Evolutionary conservation across 2,329 filamentous ascomycete genomes (phyloP).

Genomic region (Emergomyces orientalis): DNA sequence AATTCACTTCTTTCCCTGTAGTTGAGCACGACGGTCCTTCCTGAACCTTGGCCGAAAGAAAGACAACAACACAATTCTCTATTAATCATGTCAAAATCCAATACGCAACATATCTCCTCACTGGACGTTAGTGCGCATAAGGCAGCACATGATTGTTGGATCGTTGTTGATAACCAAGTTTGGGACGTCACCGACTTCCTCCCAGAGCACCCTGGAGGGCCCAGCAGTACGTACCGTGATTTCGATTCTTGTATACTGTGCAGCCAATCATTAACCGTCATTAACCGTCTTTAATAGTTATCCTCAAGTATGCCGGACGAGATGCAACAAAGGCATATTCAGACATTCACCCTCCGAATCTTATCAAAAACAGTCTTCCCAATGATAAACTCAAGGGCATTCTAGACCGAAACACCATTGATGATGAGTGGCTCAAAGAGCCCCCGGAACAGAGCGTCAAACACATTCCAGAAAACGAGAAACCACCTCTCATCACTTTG

Average conservation of each 20-base stretch:
- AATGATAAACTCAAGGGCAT: conserved; percentile 41
- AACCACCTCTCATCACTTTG: conserved; percentile 41
- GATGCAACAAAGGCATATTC: conserved; percentile 40
- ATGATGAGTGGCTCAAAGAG: conserved; percentile 40
- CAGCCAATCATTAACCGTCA: neutral
- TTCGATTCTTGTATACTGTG: neutral
- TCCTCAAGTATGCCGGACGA: conserved; percentile 38
- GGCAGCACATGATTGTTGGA: conserved; percentile 49
- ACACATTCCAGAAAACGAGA: conserved; percentile 19
- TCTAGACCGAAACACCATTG: conserved; percentile 42
- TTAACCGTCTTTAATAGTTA: conserved; percentile 25
- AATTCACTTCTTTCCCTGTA: neutral
- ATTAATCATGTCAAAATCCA: conserved; percentile 15
- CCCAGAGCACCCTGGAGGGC: conserved; percentile 53
- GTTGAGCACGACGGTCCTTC: neutral
- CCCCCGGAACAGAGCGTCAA: conserved; percentile 27
- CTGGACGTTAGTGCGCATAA: conserved; percentile 44
- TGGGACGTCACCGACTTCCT: conserved; percentile 60
- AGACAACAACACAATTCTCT: neutral
- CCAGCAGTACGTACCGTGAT: conserved; percentile 28
- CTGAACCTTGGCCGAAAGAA: neutral
- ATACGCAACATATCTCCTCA: conserved; percentile 29
- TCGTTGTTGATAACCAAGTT: conserved; percentile 58
- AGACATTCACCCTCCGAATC: conserved; percentile 39
- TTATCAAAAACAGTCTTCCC: conserved; percentile 37